Base-by-base conservation (phyloP, 2,329 filamentous ascomycete species). In the Didymella exigua region DNA sequence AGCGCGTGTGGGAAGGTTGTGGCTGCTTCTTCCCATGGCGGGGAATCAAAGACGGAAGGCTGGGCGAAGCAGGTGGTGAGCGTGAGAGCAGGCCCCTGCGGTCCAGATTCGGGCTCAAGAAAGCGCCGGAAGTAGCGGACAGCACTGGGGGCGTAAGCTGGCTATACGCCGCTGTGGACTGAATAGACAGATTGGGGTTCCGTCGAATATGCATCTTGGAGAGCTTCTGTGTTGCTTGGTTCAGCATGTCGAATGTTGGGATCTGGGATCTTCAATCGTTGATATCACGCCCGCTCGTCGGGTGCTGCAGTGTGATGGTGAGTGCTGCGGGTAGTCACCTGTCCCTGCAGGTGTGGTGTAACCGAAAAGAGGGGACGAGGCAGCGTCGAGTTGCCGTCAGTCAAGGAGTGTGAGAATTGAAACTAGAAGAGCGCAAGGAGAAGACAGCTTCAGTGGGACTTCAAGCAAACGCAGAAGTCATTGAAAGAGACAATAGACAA, bases 41-140 rank as follows among this genome's bases (percentile, higher is more conserved):
- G 13, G 86, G 86, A 30, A 89, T 78, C 48, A 89, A 80, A 13
- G 85, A 86, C 11, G 88, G 90, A 44, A 92, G 82, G 59, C 85
- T 84, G 2, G 88, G 89, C 2, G 87, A 93, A 29, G 84, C 83
- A 4, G 88, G 87, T 23, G 88, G 89, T 23, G 84, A 86, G 72
- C 85, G 87, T 63, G 90, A 81, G 59, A 89, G 85, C 66, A 87
- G 29, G 82, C 87, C 23, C 81, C 87, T 44, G 37, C 69, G 69
- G 14, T 73, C 68, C 27, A 72, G 59, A 6, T 68, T 69, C 16
- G 74, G 71, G 13, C 70, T 73, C 18, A 76, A 62, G 40, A 74
- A 68, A n/a, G 70, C 69, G 18, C 69, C 66, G 26, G 73, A 75
- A 10, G 70, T 72, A 10, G 73, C 68, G 2, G 73, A 73, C 3